A percentile compares a stretch with the other conserved stretches of the same genome.
phyloP scores from a whole-genome alignment of 2,329 filamentous ascomycete species.

The Cadophora sp. region DNA sequence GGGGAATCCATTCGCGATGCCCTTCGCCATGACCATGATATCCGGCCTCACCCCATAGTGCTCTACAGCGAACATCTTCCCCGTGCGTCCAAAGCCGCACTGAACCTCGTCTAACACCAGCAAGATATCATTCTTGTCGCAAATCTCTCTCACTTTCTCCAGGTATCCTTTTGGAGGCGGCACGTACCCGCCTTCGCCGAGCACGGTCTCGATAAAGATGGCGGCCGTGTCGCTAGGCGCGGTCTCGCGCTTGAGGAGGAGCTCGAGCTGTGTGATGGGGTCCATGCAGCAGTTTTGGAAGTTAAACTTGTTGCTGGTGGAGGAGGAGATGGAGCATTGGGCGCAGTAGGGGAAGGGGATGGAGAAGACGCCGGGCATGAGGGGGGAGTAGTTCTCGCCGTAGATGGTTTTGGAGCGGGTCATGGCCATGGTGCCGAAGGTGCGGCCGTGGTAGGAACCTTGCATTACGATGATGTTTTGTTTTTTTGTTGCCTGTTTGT shows the following conservation, averaged over 20 bases:
- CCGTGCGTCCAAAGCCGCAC: slow-evolving; percentile 94
- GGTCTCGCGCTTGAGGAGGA: slow-evolving; percentile 76
- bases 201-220: slow-evolving; percentile 92
- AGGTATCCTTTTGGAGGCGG: slow-evolving; percentile 91
- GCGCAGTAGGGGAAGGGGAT: slow-evolving; percentile 48
- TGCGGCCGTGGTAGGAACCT: slow-evolving; percentile 92
- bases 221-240: slow-evolving; percentile 71
- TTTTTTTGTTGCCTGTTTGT: slow-evolving; percentile 53
- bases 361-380: slow-evolving; percentile 48
- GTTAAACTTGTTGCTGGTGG: slow-evolving; percentile 41
- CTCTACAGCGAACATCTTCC: slow-evolving; percentile 88
- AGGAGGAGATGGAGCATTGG: slow-evolving; percentile 45
- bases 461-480: slow-evolving; percentile 76
- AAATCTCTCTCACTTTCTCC: slow-evolving; percentile 76
- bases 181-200: slow-evolving; percentile 93
- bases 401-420: slow-evolving; percentile 46
- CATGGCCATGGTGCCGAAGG: slow-evolving; percentile 70
- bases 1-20: slow-evolving; percentile 61
- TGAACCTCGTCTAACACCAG: slow-evolving; percentile 97
- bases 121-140: slow-evolving; percentile 90
- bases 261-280: slow-evolving; percentile 39
- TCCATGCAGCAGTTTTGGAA: slow-evolving; percentile 49
- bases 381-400: slow-evolving; percentile 44
- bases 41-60: slow-evolving; percentile 94
- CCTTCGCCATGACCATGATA: slow-evolving; percentile 90